These are phyloP conservation scores for Coemansia guatemalensis DNA, from an alignment of 192 early-diverging fungal species.

Conservation along the genomic window DNA sequence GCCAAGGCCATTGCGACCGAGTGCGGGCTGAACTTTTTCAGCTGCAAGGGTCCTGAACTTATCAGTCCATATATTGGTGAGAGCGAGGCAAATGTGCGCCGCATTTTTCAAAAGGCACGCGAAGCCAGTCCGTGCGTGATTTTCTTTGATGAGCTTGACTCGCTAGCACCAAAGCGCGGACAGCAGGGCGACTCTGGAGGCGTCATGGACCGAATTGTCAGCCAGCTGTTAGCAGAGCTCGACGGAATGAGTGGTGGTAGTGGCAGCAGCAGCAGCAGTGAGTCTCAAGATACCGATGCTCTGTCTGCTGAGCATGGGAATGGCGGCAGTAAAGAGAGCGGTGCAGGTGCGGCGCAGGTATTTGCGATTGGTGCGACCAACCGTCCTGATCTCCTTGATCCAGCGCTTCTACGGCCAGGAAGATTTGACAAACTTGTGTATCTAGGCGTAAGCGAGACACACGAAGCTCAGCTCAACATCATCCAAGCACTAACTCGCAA, in stretches of 20 bases:
- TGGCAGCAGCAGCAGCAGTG: constrained; percentile 14
- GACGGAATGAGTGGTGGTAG: constrained; percentile 95
- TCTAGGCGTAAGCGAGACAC: constrained; percentile 88
- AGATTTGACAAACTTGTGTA: constrained; percentile 97
- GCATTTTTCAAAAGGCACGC: constrained; percentile 93
- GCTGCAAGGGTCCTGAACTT: constrained; percentile 97
- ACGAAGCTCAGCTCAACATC: constrained; percentile 84
- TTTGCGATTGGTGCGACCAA: constrained; percentile 99
- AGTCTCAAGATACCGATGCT: constrained; percentile 49
- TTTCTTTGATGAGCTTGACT: constrained; percentile 99
- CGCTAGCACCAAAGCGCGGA: constrained; percentile 95
- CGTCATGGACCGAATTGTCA: constrained; percentile 99
- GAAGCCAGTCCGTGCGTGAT: constrained; percentile 98
- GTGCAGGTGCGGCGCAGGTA: constrained; percentile 58
- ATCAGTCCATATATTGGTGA: constrained; percentile 99
- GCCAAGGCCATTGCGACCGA: constrained; percentile 99
- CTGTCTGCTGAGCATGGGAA: constrained; percentile 20
- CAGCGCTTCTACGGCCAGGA: constrained; percentile 91
- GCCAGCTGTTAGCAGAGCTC: constrained; percentile 93
- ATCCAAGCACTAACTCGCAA: constrained; percentile 93
- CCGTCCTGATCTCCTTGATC: constrained; percentile 94
- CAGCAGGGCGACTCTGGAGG: constrained; percentile 98
- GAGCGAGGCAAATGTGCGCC: constrained; percentile 95
- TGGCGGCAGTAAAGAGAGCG: constrained; percentile 38
- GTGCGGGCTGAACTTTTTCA: constrained; percentile 97